Conservation (phyloP, 441 rosid species). For the Arabidopsis lyrata region DNA sequence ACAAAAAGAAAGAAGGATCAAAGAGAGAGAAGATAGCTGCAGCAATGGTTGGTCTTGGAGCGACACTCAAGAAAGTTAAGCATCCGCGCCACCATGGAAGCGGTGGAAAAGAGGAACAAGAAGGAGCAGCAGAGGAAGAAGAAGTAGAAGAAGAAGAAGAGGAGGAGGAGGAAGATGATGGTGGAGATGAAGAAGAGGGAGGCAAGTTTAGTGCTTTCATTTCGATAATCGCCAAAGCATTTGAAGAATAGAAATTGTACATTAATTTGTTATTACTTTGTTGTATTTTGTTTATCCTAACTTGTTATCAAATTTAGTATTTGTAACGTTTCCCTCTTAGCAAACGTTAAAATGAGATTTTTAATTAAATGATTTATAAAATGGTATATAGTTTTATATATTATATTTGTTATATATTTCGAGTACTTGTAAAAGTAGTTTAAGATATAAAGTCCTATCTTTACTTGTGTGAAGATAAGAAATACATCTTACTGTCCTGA, state of each 20-base stretch:
- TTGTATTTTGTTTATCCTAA: not conserved
- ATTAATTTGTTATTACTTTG: constrained; percentile 1
- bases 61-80: constrained; percentile 43
- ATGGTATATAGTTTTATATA: not conserved
- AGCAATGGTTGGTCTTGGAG: constrained; percentile 44
- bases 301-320: not conserved
- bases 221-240: constrained; percentile 30
- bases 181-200: constrained; percentile 37
- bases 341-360: not conserved
- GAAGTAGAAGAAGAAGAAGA: constrained; percentile 8
- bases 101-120: constrained; percentile 13
- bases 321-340: not conserved
- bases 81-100: constrained; percentile 19
- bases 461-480: too few species aligned
- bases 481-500: too few species aligned
- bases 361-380: not conserved
- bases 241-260: constrained; percentile 29
- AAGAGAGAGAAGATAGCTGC: constrained; percentile 44
- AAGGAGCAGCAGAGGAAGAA: constrained; percentile 3
- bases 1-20: constrained; percentile 40
- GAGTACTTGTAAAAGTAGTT: not conserved
- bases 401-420: not conserved
- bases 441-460: too few species aligned
- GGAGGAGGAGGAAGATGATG: constrained; percentile 27
- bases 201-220: constrained; percentile 46